These are phyloP conservation scores for Globisporangium solare DNA, from an alignment of 352 stramenopile genomes.

Conservation along the genomic window DNA sequence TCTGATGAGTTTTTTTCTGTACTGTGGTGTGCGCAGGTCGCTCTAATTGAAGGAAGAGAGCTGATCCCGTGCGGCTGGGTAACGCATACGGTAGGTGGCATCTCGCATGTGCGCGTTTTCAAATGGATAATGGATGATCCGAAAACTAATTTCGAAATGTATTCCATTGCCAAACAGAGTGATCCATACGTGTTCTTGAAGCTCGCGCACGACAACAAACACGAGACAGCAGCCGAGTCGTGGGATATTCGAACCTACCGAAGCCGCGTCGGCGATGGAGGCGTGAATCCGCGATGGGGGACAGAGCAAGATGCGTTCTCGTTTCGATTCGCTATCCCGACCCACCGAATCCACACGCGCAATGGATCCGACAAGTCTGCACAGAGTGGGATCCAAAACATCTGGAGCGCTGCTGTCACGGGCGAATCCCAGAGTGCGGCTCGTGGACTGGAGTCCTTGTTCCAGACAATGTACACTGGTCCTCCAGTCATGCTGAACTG, in stretches of 20 bases:
- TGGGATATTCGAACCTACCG: slow-evolving; percentile 78
- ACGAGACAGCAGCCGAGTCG: slow-evolving; percentile 39
- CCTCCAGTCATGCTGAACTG: slow-evolving; percentile 55
- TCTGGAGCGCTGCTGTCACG: slow-evolving; percentile 39
- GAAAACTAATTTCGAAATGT: not conserved
- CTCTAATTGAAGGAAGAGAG: slow-evolving; percentile 65
- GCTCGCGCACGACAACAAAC: slow-evolving; percentile 31
- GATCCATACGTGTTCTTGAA: slow-evolving; percentile 76
- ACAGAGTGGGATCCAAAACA: slow-evolving; percentile 12
- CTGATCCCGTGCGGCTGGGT: slow-evolving; percentile 69
- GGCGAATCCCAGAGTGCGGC: slow-evolving; percentile 28
- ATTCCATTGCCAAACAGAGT: slow-evolving; percentile 28
- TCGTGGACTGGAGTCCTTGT: slow-evolving; percentile 48
- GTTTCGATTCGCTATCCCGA: slow-evolving; percentile 77
- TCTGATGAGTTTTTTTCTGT: not conserved
- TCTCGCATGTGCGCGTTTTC: not conserved
- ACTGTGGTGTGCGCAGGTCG: slow-evolving; percentile 27
- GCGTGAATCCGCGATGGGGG: slow-evolving; percentile 55
- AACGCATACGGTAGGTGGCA: slow-evolving; percentile 36
- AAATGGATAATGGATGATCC: not conserved
- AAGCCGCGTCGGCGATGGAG: slow-evolving; percentile 43
- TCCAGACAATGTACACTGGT: slow-evolving; percentile 57
- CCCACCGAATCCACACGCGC: slow-evolving; percentile 46
- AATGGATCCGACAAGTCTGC: slow-evolving; percentile 9
- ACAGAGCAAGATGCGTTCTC: slow-evolving; percentile 45